Percentiles rank a stretch among this genome's conserved stretches.
These are phyloP conservation scores for Staphylotrichum longicolle DNA, from an alignment of 495 filamentous ascomycete genomes.

Conservation along the genomic window DNA sequence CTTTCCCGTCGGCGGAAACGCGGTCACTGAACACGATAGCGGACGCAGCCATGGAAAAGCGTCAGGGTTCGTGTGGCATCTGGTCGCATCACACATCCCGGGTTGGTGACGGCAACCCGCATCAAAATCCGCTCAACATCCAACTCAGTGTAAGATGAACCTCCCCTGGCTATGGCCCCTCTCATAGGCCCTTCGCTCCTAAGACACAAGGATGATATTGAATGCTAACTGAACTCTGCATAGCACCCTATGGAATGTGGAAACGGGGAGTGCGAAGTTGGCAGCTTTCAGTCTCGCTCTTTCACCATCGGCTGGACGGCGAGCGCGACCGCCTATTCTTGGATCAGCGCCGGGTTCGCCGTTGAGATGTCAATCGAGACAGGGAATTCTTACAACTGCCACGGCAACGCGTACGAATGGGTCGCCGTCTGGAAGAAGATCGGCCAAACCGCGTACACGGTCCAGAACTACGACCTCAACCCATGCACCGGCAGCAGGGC, in stretches of 20 bases:
- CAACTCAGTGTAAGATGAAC: constrained; percentile 8
- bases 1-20: neutral
- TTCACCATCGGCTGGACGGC: constrained; percentile 7
- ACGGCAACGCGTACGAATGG: neutral
- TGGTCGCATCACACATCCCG: neutral
- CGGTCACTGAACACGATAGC: neutral
- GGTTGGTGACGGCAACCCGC: constrained; percentile 15
- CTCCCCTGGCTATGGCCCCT: neutral
- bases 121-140: constrained; percentile 12
- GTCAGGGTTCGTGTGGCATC: neutral
- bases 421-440: constrained; percentile 5
- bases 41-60: neutral
- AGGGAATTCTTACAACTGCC: neutral
- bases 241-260: neutral
- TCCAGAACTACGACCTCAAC: neutral
- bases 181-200: no score
- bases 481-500: neutral
- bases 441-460: constrained; percentile 12
- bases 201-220: no score
- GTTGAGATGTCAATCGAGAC: constrained; percentile 8
- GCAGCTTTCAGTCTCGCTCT: neutral
- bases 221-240: neutral
- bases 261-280: neutral
- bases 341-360: constrained; percentile 17
- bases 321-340: neutral